Conservation (phyloP, 495 filamentous ascomycete genomes). For the Tuber indicum region DNA sequence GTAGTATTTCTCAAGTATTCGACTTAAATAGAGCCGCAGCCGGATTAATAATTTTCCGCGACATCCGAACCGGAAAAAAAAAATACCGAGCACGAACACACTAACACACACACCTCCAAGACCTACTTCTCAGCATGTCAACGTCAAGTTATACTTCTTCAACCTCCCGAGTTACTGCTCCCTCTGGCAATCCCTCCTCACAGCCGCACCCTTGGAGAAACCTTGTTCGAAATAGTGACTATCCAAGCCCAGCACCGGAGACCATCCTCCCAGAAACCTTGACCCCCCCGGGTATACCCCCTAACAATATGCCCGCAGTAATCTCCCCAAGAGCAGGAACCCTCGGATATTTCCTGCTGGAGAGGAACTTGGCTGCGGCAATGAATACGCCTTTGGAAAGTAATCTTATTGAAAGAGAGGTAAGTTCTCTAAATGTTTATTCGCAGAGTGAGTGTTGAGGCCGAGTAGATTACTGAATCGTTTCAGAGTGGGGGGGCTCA, state of each 20-base stretch:
- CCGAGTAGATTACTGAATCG: neutral
- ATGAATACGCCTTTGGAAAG: neutral
- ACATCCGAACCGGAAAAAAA: no score
- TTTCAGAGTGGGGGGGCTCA: neutral
- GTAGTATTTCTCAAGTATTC: neutral
- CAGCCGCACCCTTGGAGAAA: neutral
- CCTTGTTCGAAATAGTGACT: neutral
- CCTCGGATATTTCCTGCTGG: neutral
- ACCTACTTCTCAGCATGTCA: neutral
- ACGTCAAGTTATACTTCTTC: neutral
- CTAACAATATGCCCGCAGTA: neutral
- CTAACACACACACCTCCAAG: neutral
- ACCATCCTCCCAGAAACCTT: neutral
- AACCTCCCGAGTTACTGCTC: neutral
- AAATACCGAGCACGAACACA: neutral
- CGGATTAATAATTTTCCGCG: neutral
- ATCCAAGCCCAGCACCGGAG: neutral
- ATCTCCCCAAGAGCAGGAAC: neutral
- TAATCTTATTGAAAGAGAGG: neutral
- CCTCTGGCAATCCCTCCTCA: neutral
- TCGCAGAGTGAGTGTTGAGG: neutral
- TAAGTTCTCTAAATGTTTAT: neutral
- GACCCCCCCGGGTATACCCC: neutral
- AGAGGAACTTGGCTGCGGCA: neutral
- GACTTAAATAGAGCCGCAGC: neutral